Conservation (phyloP, 1,284 basidiomycete genomes). For the Gymnopus androsaceus region DNA sequence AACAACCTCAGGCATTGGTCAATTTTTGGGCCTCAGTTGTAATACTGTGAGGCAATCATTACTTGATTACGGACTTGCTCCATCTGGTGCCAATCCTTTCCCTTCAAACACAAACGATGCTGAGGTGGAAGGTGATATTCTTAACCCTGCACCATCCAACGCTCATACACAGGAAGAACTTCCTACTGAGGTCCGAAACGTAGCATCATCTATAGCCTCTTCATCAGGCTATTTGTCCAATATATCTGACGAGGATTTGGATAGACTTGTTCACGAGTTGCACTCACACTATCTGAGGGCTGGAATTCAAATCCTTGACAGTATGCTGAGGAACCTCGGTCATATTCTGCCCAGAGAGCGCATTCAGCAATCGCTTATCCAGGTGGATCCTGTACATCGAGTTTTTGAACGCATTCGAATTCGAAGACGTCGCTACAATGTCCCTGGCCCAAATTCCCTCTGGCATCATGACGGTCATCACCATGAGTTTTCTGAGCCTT, state of each 20-base stretch:
- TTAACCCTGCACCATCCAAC: too few species aligned
- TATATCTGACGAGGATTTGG: too few species aligned
- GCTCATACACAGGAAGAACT: too few species aligned
- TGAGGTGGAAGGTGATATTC: constrained; percentile 13
- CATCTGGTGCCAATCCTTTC: constrained; percentile 9
- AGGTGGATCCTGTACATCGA: constrained; percentile 15
- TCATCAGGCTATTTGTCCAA: too few species aligned
- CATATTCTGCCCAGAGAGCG: constrained; percentile 9
- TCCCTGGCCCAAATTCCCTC: constrained; percentile 19
- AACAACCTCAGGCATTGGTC: constrained; percentile 22
- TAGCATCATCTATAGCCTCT: too few species aligned
- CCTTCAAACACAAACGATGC: not conserved
- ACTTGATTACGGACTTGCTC: constrained; percentile 27
- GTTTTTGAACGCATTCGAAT: constrained; percentile 16
- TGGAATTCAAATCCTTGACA: too few species aligned
- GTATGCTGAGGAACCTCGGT: too few species aligned
- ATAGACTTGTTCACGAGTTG: too few species aligned
- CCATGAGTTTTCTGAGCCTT: not conserved
- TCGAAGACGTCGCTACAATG: constrained; percentile 9
- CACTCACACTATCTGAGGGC: too few species aligned
- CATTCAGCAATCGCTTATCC: constrained; percentile 5
- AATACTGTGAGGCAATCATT: constrained; percentile 22
- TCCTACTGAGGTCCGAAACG: too few species aligned
- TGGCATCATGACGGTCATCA: constrained; percentile 20
- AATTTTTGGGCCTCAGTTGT: constrained; percentile 24